A percentile compares a stretch with the other conserved stretches of the same genome.
These are phyloP conservation scores for Globisporangium middletonii DNA, from an alignment of 352 stramenopile genomes.

Conservation along the genomic window DNA sequence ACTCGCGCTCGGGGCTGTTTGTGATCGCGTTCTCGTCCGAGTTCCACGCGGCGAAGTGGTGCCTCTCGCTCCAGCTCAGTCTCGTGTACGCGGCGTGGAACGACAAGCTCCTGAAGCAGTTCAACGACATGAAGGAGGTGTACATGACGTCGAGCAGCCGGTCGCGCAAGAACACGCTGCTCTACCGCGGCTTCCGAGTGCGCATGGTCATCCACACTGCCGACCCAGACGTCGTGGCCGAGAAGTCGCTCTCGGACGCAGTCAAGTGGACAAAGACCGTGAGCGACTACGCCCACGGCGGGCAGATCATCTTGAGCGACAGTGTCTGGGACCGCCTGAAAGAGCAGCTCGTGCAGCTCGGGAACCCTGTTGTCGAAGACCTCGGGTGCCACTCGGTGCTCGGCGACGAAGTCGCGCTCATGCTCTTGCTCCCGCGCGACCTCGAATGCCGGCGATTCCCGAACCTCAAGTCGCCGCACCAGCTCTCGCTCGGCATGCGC, in stretches of 20 bases:
- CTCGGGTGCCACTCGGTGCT: conserved; percentile 69
- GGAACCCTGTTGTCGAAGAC: conserved; percentile 87
- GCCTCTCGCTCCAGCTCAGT: conserved; percentile 76
- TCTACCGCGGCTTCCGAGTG: conserved; percentile 82
- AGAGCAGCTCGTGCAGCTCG: conserved; percentile 80
- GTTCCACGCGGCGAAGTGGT: conserved; percentile 86
- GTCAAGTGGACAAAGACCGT: conserved; percentile 85
- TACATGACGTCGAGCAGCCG: conserved; percentile 45
- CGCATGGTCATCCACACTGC: conserved; percentile 84
- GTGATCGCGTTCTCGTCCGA: conserved; percentile 82
- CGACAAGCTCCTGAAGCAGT: conserved; percentile 80
- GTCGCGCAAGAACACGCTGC: conserved; percentile 68
- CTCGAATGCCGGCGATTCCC: conserved; percentile 70
- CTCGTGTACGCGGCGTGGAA: conserved; percentile 85
- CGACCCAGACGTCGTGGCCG: conserved; percentile 38
- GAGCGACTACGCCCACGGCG: conserved; percentile 75
- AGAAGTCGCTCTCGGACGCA: conserved; percentile 62
- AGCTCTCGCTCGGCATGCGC: conserved; percentile 74
- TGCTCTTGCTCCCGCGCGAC: conserved; percentile 74
- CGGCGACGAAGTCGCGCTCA: conserved; percentile 68
- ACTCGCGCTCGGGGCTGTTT: conserved; percentile 69
- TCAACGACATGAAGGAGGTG: conserved; percentile 77
- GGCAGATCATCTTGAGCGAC: conserved; percentile 81
- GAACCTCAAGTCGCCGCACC: conserved; percentile 63
- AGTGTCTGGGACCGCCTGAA: conserved; percentile 84